Conservation (phyloP, 345 rosid species). For the Populus ilicifolia region DNA sequence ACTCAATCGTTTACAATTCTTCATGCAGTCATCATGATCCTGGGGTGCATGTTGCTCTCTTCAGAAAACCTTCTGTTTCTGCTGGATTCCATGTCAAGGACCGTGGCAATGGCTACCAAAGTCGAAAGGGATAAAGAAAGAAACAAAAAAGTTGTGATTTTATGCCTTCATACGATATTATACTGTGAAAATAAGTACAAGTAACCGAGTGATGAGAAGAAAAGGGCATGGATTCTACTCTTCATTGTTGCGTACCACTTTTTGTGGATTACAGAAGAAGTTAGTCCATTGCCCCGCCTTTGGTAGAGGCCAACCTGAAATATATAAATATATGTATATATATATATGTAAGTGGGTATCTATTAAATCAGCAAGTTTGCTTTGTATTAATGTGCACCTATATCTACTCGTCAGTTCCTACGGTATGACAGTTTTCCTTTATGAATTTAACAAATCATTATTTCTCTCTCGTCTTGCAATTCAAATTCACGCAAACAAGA, state of each 20-base stretch:
- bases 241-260: slow-evolving; percentile 20
- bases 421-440: neutral
- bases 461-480: neutral
- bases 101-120: slow-evolving; percentile 34
- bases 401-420: neutral
- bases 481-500: neutral
- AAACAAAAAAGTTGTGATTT: slow-evolving; percentile 2
- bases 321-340: neutral
- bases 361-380: neutral
- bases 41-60: slow-evolving; percentile 62
- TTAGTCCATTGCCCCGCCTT: neutral
- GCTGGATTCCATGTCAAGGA: slow-evolving; percentile 46
- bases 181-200: slow-evolving; percentile 17
- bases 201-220: slow-evolving; percentile 5
- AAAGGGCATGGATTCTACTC: slow-evolving; percentile 29
- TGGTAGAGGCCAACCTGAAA: neutral
- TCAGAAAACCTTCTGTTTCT: slow-evolving; percentile 43
- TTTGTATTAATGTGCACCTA: neutral
- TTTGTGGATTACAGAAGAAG: slow-evolving; percentile 26
- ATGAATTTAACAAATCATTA: neutral
- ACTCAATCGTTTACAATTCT: slow-evolving; percentile 66
- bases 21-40: slow-evolving; percentile 70
- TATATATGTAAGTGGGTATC: neutral
- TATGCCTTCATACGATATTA: neutral
- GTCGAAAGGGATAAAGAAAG: neutral